phyloP scores from a whole-genome alignment of 331 rosid species.

The Phaseolus coccineus region DNA sequence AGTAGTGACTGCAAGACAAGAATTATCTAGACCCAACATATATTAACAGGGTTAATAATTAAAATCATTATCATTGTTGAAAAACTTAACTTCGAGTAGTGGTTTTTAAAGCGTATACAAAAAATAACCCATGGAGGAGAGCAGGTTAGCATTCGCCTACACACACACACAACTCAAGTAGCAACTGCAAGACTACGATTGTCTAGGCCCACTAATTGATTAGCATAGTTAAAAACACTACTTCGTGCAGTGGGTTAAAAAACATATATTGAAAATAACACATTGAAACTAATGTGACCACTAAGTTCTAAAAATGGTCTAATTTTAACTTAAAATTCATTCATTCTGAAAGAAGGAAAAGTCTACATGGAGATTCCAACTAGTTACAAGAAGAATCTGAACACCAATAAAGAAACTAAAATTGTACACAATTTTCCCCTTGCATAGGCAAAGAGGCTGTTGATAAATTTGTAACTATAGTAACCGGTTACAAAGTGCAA shows the following conservation, averaged over 20 bases:
- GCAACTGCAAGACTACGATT: not conserved
- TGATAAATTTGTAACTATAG: too few relatives aligned
- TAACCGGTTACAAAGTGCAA: too few relatives aligned
- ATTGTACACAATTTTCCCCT: too few relatives aligned
- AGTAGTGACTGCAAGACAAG: not conserved
- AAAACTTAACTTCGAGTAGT: not conserved
- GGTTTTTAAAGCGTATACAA: not conserved
- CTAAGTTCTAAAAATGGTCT: not conserved
- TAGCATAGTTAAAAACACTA: not conserved
- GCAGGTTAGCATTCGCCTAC: not conserved
- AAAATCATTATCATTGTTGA: not conserved
- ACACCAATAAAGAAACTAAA: not conserved
- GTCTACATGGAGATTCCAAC: not conserved
- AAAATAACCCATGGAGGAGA: not conserved
- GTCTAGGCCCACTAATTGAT: not conserved
- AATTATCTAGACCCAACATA: not conserved
- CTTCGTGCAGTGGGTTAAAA: not conserved
- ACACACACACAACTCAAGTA: not conserved
- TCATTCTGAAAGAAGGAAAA: not conserved
- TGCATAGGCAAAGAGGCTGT: too few relatives aligned
- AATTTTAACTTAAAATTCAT: slow-evolving; percentile 1
- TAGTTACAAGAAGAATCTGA: not conserved
- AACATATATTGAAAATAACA: not conserved
- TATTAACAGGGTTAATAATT: not conserved
- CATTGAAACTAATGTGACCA: not conserved